phyloP scores from a whole-genome alignment of 768 basidiomycete genomes.

The Epithele typhae region DNA sequence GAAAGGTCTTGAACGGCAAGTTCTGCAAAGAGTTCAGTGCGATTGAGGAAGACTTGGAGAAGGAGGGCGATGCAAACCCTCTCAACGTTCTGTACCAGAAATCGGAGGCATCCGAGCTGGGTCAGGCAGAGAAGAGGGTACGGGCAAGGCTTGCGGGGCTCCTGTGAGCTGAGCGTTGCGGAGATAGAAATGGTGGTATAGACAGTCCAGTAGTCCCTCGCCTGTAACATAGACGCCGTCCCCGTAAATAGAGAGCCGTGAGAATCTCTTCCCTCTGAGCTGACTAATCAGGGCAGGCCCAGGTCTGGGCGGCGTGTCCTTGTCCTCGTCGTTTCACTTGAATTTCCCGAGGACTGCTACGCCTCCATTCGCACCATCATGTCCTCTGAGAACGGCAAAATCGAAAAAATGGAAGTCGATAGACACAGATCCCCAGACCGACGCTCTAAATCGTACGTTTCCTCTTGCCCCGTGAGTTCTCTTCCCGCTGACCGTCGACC shows the following conservation, averaged over 20 bases:
- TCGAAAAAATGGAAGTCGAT: constrained; percentile 60
- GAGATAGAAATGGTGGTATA: too few relatives aligned
- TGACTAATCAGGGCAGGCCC: too few relatives aligned
- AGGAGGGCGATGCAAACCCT: constrained; percentile 50
- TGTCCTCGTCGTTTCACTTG: too few relatives aligned
- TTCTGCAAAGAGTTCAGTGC: constrained; percentile 51
- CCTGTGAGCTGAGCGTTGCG: constrained; percentile 27
- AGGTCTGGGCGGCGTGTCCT: too few relatives aligned
- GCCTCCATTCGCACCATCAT: too few relatives aligned
- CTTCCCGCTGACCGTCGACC: constrained; percentile 2
- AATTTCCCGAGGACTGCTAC: too few relatives aligned
- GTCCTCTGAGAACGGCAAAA: constrained; percentile 15
- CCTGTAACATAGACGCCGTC: not conserved
- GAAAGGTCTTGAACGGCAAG: constrained; percentile 53
- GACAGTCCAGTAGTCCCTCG: too few relatives aligned
- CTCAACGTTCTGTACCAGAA: constrained; percentile 49
- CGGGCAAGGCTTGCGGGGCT: constrained; percentile 43
- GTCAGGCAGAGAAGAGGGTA: constrained; percentile 57
- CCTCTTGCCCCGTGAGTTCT: not conserved
- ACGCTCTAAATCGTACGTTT: constrained; percentile 26
- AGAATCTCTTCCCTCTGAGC: too few relatives aligned
- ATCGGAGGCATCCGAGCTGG: constrained; percentile 48
- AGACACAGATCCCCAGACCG: constrained; percentile 26
- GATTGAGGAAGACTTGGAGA: constrained; percentile 54
- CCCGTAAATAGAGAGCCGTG: not conserved